A percentile compares a stretch with the other conserved stretches of the same genome.
Evolutionary conservation across 2,329 filamentous ascomycete species (phyloP).

Genomic region (Cladosporium sp.): DNA sequence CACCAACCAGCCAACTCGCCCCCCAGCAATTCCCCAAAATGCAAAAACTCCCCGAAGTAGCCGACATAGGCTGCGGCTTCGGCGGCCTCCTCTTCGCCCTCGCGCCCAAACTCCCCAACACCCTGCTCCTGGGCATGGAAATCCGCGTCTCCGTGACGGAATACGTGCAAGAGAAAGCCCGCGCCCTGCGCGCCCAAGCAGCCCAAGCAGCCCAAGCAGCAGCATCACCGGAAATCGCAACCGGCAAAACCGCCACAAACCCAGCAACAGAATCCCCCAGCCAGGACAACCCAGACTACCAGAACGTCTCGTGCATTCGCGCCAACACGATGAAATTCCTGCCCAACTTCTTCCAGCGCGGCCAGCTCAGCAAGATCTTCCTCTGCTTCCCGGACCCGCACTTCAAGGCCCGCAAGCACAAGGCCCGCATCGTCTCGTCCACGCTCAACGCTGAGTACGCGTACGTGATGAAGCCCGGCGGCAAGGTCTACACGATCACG

Average conservation of each 20-base stretch:
- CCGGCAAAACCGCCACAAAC: neutral
- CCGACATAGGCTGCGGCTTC: slow-evolving; percentile 96
- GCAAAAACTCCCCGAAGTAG: slow-evolving; percentile 74
- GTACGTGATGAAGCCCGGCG: slow-evolving; percentile 75
- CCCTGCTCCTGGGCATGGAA: slow-evolving; percentile 82
- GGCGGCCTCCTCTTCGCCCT: slow-evolving; percentile 85
- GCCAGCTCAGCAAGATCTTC: slow-evolving; percentile 84
- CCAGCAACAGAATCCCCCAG: slow-evolving; percentile 4
- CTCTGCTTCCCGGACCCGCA: slow-evolving; percentile 98
- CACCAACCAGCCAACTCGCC: slow-evolving; percentile 12
- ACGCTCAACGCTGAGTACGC: slow-evolving; percentile 92
- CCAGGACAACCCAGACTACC: slow-evolving; percentile 53
- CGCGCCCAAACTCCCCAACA: slow-evolving; percentile 73
- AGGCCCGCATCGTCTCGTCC: slow-evolving; percentile 85
- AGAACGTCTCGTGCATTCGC: slow-evolving; percentile 84
- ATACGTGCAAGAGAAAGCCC: slow-evolving; percentile 83
- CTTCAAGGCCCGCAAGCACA: slow-evolving; percentile 96
- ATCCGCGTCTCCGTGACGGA: slow-evolving; percentile 86
- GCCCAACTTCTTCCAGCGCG: slow-evolving; percentile 88
- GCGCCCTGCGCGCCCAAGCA: slow-evolving; percentile 68
- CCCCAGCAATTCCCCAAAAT: slow-evolving; percentile 30
- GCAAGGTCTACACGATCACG: slow-evolving; percentile 91
- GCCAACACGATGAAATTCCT: slow-evolving; percentile 99
- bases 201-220: slow-evolving; percentile 1
- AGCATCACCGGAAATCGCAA: neutral